Base-by-base conservation (phyloP, 2,329 filamentous ascomycete genomes). In the Aspergillus bombycis region DNA sequence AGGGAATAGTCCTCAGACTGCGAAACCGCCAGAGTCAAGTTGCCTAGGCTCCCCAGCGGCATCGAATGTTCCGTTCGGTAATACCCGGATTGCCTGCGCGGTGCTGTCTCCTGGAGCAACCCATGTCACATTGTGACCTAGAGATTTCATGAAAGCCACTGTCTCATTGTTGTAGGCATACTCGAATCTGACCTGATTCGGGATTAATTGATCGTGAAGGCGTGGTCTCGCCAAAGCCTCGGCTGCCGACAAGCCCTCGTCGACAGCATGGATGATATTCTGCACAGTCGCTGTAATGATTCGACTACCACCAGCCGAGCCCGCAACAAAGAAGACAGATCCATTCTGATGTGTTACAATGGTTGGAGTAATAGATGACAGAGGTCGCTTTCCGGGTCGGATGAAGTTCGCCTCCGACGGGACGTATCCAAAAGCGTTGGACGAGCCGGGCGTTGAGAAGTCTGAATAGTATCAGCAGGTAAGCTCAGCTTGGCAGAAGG, bases 351-450 rank as follows among this genome's bases (percentile, higher is more conserved):
- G 80, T 70, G 94, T 91, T 67, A 89, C 86, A 58, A 96, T 94
- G 61, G 92, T 83, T 4, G 94, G 93, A 0, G 90, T 88, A 69
- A 95, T 93, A 66, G 91, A 94, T 1, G 90, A 94, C 4, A 97
- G 81, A 0, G 94, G 93, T 0, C 94, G 87, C 78, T 97, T 97
- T 55, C 87, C 85, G 0, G 92, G 88, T 6, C 88, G 85, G 75
- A 97, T 88, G 75, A 88, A 97, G 83, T 98, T 97, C 52, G 89
- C 85, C 4, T 88, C 86, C 0, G 88, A 89, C 1, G 94, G 93
- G 52, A 89, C 86, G 79, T 93, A 97, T 58, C 93, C 93, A 75
- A 97, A 98, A 30, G 89, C 88, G 75, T 97, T 97, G 62, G 83
- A 84, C 1, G 85, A 81, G 59, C 87, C 87, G 0, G 94, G 94